Evolutionary conservation across 805 yeast species (phyloP).

Genomic region (Wickerhamiella lipophila): DNA sequence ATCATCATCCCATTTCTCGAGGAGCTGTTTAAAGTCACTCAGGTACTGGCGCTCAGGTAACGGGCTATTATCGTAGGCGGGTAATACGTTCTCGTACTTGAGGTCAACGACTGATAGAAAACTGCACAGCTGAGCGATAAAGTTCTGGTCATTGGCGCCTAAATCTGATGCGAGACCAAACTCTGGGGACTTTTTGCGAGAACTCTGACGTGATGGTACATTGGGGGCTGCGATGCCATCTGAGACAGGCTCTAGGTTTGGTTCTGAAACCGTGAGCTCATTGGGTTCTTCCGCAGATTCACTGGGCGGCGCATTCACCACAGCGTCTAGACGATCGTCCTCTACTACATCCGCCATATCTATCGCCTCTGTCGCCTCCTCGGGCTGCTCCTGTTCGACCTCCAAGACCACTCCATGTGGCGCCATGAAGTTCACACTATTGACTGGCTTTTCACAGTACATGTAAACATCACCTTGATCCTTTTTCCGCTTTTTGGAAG

Average conservation of each 20-base stretch:
- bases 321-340: background rate
- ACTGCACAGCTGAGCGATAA: conserved; percentile 8
- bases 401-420: conserved; percentile 12
- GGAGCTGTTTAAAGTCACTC: conserved; percentile 27
- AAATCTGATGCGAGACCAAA: conserved; percentile 7
- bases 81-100: conserved; percentile 5
- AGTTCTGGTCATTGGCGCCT: conserved; percentile 3
- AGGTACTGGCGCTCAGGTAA: conserved; percentile 15
- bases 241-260: too few relatives aligned
- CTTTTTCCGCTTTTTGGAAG: background rate
- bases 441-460: conserved; percentile 1
- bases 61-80: background rate
- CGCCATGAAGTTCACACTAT: conserved; percentile 9
- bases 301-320: background rate
- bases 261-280: too few relatives aligned
- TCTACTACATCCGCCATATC: too few relatives aligned
- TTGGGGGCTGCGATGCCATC: too few relatives aligned
- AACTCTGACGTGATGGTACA: conserved; percentile 4
- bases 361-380: background rate
- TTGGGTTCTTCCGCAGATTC: background rate
- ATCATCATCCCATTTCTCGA: conserved; percentile 29
- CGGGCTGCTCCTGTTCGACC: background rate
- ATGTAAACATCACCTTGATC: conserved; percentile 4
- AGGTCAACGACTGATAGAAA: conserved; percentile 5
- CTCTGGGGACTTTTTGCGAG: background rate